These are phyloP conservation scores for Camellia oleifera DNA, from an alignment of 179 eudicot genomes.

Conservation along the genomic window DNA sequence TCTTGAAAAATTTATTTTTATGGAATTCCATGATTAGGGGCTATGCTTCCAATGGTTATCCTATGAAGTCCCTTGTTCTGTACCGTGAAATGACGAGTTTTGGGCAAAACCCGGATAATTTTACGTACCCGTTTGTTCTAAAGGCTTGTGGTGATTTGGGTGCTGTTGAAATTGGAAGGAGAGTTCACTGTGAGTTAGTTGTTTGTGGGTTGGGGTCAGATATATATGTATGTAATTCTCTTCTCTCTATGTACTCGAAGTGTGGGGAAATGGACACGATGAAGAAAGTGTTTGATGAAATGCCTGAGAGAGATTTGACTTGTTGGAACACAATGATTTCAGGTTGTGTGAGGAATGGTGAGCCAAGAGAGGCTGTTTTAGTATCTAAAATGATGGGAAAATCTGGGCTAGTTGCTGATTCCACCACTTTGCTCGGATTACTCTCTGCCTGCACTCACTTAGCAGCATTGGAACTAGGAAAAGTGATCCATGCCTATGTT, in stretches of 20 bases:
- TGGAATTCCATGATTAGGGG: constrained; percentile 29
- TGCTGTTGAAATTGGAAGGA: constrained; percentile 17
- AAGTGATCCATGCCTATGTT: constrained; percentile 20
- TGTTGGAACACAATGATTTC: constrained; percentile 37
- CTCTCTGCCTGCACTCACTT: constrained; percentile 16
- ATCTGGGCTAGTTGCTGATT: constrained; percentile 17
- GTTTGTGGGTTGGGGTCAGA: constrained; percentile 19
- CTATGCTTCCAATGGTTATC: constrained; percentile 9
- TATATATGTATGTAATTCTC: constrained; percentile 28
- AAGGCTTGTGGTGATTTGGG: constrained; percentile 24
- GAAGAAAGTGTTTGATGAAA: constrained; percentile 35
- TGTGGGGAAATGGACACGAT: constrained; percentile 23
- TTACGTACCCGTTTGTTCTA: constrained; percentile 23
- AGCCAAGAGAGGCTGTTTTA: constrained; percentile 13
- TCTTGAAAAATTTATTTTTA: constrained; percentile 18
- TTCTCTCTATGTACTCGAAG: constrained; percentile 23
- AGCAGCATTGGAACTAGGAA: constrained; percentile 9
- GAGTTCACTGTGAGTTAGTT: constrained; percentile 20
- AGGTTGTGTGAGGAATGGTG: constrained; percentile 18
- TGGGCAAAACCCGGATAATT: constrained; percentile 19
- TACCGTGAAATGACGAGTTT: constrained; percentile 21
- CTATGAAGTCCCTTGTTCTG: constrained; percentile 9
- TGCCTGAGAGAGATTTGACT: constrained; percentile 36
- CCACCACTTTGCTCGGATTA: constrained; percentile 18
- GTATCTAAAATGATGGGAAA: constrained; percentile 4